Base-by-base conservation (phyloP, 495 filamentous ascomycete species). In the Neurospora tetrasperma region DNA sequence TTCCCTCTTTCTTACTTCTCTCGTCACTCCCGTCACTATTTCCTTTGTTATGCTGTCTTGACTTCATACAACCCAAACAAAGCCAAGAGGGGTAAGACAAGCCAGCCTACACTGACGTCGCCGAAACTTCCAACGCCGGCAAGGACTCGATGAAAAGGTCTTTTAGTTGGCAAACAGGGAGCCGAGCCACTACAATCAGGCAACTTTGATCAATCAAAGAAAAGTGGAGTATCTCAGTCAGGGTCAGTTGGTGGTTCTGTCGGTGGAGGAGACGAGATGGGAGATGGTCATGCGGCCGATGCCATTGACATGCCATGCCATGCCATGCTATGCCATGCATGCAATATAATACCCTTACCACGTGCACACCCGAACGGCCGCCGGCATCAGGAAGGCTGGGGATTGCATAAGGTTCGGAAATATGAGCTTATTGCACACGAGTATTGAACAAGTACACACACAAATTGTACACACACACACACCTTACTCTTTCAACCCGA, bases 401-500 rank as follows among this genome's bases (percentile, higher is more conserved):
- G 2, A 14, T 12, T 14, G 5, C 20, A 5, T 27, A 27, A 27
- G 40, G 40, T 41, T 2, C 39, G 39, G 39, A 10, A 10, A 0
- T 27, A 23, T 27, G 5, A 59, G 48, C 11, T 27, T 7, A 12
- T 8, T 54, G 20, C 46, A 23, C 10, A 23, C 10, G 11, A 12
- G 12, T 9, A 54, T 12, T n/a, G 12, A n/a, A 6, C 4, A 27
- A 54, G 20, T 48, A 20, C 44, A 20, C n/a, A 48, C 11, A n/a
- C 4, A 23, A n/a, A 48, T 48, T 48, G 16, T 8, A 20, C 44
- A 4, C n/a, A 48, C 23, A 23, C 23, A 23, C n/a, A 11, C 44
- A 48, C 44, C 39, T 39, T 9, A 43, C 69, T 44, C 70, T n/a
- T n/a, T 68, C 69, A 81, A 40, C 14, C 74, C 76, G 20, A 76